Evolutionary conservation across 2,329 filamentous ascomycete species (phyloP), one percentile per base, ranked within the genome.

Genomic region (Niveomyces coronatus): DNA sequence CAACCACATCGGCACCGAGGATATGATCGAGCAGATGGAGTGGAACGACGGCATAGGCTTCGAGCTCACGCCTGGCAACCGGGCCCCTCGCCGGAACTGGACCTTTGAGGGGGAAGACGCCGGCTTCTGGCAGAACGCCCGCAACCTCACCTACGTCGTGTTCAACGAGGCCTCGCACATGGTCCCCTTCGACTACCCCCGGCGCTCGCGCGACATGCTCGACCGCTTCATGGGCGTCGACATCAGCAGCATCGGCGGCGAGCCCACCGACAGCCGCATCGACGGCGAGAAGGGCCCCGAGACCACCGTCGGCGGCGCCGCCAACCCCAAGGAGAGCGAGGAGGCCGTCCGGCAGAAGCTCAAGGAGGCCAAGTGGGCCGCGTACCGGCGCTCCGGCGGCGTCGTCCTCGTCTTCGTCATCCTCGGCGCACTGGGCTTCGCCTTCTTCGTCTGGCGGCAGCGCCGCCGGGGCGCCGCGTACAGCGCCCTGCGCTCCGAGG

Each of bases 131-230:
- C 93, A 98, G 60, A 77, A 87, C 56, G 89, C 91, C 2, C 79
- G 93, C 47, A 98, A 98, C 61, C 64, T 98, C 44, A 95, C 91
- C 1, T 98, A 98, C 55, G 80, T 98, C 22, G 70, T 93, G 28
- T 94, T 96, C 63, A 85, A 94, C 67, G 94, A 98, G 58, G 79
- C 86, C 13, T 94, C 85, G 35, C 91, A 98, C 61, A 98, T 98
- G 91, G 91, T 98, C 1, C 93, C 91, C 1, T 96, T 91, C 53
- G 89, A 98, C 60, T 84, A 83, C 50, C 81, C 89, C 1, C 79
- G 86, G 33, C 81, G 87, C 44, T 83, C 80, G 15, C 77, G 89
- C 44, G 91, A 96, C 57, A 98, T 98, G 91, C 77, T 98, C 13
- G 89, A 98, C 60, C 83, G 91, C 28, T 94, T 98, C 63, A 86